Evolutionary conservation across 108 stramenopile species (phyloP), one percentile per base, ranked within the genome.

Genomic region (Fragilaria radians): DNA sequence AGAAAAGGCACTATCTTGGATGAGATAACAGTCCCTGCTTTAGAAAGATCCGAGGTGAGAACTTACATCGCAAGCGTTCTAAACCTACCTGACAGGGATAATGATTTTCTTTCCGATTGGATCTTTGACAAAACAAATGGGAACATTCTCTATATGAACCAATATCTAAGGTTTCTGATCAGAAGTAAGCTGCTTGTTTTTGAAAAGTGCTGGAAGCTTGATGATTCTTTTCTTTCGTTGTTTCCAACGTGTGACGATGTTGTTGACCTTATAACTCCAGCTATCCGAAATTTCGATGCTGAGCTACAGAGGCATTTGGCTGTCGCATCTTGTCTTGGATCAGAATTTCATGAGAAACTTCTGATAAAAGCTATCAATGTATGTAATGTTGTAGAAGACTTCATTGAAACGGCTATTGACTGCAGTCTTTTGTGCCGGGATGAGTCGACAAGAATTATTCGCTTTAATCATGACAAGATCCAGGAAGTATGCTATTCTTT

Each of bases 281-380:
- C 64, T 9, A 77, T 80, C 59, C 55, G 52, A 32, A 47, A 47
- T 1, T 60, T 82, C 4, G 32, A 60, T 2, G 59, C 57, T 23
- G 65, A 57, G 31, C 70, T 70, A 26, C 74, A 67, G 58, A 64
- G 56, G 62, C 67, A 69, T 1, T 50, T 82, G 30, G 74, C 68
- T 48, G 60, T 63, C 1, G 72, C 72, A 32, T 78, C 81, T 25
- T 82, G 81, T 48, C 59, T 82, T 31, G 81, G 81, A 14, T 54
- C 72, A 9, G 64, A 48, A 24, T 60, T 82, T 24, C 68, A 79
- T 46, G 32, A 52, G 23, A 64, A 59, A 17, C n/a, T n/a, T n/a
- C n/a, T n/a, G n/a, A n/a, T n/a, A n/a, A n/a, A n/a, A n/a, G n/a
- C n/a, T n/a, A n/a, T n/a, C n/a, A n/a, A n/a, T n/a, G n/a, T n/a